Evolutionary conservation across 2,329 filamentous ascomycete species (phyloP).

Genomic region (Neofusicoccum laricinum): DNA sequence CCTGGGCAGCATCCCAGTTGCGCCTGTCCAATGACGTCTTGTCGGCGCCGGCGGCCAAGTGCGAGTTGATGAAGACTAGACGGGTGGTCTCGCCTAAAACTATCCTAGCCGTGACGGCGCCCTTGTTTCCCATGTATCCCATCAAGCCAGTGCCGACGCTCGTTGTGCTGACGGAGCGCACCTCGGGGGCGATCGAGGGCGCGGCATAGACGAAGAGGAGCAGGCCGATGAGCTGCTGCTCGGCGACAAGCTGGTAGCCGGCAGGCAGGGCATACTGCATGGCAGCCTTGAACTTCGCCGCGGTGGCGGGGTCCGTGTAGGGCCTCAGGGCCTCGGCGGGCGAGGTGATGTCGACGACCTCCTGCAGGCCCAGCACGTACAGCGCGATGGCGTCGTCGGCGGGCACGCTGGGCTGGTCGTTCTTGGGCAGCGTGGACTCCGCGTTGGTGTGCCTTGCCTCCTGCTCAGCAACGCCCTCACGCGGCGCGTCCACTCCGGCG

Average conservation of each 20-base stretch:
- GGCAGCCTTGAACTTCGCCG: slow-evolving; percentile 77
- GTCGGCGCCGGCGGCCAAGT: slow-evolving; percentile 84
- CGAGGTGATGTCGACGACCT: slow-evolving; percentile 82
- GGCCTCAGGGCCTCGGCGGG: slow-evolving; percentile 74
- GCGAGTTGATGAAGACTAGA: slow-evolving; percentile 86
- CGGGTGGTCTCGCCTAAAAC: slow-evolving; percentile 86
- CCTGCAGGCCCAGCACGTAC: slow-evolving; percentile 87
- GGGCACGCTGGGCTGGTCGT: slow-evolving; percentile 48
- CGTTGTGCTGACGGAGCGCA: slow-evolving; percentile 78
- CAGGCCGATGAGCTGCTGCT: slow-evolving; percentile 83
- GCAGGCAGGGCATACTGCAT: slow-evolving; percentile 70
- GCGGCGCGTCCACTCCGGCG: slow-evolving; percentile 19
- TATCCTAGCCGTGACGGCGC: slow-evolving; percentile 76
- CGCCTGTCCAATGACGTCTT: slow-evolving; percentile 73
- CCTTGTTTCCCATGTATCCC: slow-evolving; percentile 96
- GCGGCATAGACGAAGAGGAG: slow-evolving; percentile 84
- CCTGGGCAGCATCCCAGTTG: slow-evolving; percentile 85
- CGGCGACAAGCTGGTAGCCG: slow-evolving; percentile 73
- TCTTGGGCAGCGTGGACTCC: slow-evolving; percentile 41
- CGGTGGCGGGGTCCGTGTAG: slow-evolving; percentile 69
- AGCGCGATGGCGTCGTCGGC: slow-evolving; percentile 73
- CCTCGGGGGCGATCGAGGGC: slow-evolving; percentile 67
- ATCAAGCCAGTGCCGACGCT: slow-evolving; percentile 85
- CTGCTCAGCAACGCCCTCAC: slow-evolving; percentile 47
- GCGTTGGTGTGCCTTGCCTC: slow-evolving; percentile 46